Base-by-base conservation (phyloP, 2,329 filamentous ascomycete species). In the Graphium sp. region DNA sequence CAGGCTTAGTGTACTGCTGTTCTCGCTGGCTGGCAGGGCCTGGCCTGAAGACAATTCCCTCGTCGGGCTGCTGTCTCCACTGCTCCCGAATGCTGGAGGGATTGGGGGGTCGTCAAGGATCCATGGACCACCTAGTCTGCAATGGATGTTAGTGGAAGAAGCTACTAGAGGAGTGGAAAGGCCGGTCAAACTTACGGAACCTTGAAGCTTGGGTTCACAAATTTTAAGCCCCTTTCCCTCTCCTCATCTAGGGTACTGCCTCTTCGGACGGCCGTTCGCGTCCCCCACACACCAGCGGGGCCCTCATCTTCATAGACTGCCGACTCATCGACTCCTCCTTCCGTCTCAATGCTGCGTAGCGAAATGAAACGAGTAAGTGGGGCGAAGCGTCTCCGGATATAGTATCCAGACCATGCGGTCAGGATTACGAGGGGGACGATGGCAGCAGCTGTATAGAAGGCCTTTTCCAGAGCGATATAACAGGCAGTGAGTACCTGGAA, bases 331-430 rank as follows among this genome's bases (percentile, higher is more conserved):
- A 46, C 44, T 10, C 65, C 59, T 18, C 59, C 45, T 3, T 69
- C 32, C 16, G 70, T 61, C 38, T 75, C 69, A 34, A 98, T 82
- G 41, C 83, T 92, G 36, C 82, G 69, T 24, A 98, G 58, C 17
- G 91, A 84, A 46, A 98, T 95, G 47, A 89, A 94, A 40, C 74
- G 77, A 50, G 85, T 93, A 34, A 98, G 55, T 1, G 89, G 87
- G 42, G 83, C 79, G 42, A 89, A 98, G 1, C 78, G 79, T 24
- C 67, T 65, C 24, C 69, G 65, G 46, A 82, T 95, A 39, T 82
- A 79, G 49, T 81, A 80, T 37, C 70, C 78, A 46, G 91, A 93
- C 85, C 87, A 95, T 11, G 92, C 57, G 0, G 87, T 94, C 18
- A 72, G 70, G 7, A 75, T 57, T 5, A 92, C 58, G 4, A 98